A percentile compares a stretch with the other conserved stretches of the same genome.
phyloP scores from a whole-genome alignment of 768 basidiomycete genomes.

The Calvatia gigantea region DNA sequence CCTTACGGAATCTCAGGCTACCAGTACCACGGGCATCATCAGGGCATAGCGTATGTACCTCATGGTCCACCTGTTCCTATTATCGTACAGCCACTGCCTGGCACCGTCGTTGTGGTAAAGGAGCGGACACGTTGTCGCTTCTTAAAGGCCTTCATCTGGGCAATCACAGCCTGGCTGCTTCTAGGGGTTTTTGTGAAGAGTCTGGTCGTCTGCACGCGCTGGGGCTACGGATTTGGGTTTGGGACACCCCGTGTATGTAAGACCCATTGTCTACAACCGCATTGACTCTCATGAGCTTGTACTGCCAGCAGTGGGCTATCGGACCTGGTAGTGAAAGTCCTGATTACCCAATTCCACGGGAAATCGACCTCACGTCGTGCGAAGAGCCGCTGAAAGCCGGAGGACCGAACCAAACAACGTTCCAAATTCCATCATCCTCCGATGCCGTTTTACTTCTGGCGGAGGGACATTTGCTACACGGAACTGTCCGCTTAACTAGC shows the following conservation, averaged over 20 bases:
- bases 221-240: neutral
- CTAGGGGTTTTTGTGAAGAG: neutral
- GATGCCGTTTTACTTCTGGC: slow-evolving; percentile 1
- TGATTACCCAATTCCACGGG: slow-evolving; percentile 3
- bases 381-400: slow-evolving; percentile 5
- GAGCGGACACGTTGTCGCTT: slow-evolving; percentile 1
- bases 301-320: slow-evolving; percentile 2
- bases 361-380: neutral
- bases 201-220: neutral
- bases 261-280: neutral
- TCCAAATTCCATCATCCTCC: neutral
- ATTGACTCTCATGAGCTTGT: neutral
- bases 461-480: neutral
- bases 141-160: neutral
- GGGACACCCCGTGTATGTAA: slow-evolving; percentile 2
- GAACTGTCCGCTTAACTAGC: slow-evolving; percentile 3
- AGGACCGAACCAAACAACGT: neutral
- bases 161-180: slow-evolving; percentile 3
- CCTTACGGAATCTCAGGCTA: slow-evolving; percentile 5
- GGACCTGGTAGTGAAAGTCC: slow-evolving; percentile 3
- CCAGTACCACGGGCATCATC: neutral
- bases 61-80: neutral
- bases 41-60: slow-evolving; percentile 2
- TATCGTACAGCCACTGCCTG: neutral
- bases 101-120: neutral